A percentile compares a stretch with the other conserved stretches of the same genome.
These are phyloP conservation scores for Leucocoprinus sp. DNA, from an alignment of 768 basidiomycete genomes.

Conservation along the genomic window DNA sequence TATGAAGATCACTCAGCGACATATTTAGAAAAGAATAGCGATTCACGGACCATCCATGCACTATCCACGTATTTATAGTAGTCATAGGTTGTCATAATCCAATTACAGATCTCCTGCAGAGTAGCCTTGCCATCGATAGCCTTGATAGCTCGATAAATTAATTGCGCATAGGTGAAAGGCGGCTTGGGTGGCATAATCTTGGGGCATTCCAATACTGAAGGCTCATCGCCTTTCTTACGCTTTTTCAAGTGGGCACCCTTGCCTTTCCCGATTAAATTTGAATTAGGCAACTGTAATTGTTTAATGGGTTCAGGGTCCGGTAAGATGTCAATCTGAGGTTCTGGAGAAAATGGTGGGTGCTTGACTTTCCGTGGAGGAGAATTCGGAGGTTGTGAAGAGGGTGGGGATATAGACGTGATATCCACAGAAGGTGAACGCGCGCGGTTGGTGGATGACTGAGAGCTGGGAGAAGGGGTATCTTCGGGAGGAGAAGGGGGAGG, in stretches of 20 bases:
- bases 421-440: slow-evolving; percentile 77
- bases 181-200: slow-evolving; percentile 86
- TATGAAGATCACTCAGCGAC: slow-evolving; percentile 23
- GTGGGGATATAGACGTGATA: slow-evolving; percentile 74
- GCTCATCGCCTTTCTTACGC: slow-evolving; percentile 57
- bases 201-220: slow-evolving; percentile 42
- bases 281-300: slow-evolving; percentile 52
- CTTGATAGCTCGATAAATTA: slow-evolving; percentile 86
- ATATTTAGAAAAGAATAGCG: slow-evolving; percentile 8
- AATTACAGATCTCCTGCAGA: slow-evolving; percentile 83
- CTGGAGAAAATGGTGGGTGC: slow-evolving; percentile 33
- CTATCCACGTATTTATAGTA: slow-evolving; percentile 85
- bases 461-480: slow-evolving; percentile 75
- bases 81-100: slow-evolving; percentile 84
- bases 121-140: slow-evolving; percentile 80
- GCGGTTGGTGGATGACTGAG: slow-evolving; percentile 58
- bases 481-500: slow-evolving; percentile 80
- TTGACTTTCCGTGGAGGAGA: slow-evolving; percentile 52
- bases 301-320: slow-evolving; percentile 26
- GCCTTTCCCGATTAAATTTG: slow-evolving; percentile 47
- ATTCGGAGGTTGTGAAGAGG: slow-evolving; percentile 70
- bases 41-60: slow-evolving; percentile 81
- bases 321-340: slow-evolving; percentile 32
- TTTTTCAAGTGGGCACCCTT: slow-evolving; percentile 53
- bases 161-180: slow-evolving; percentile 81